These are phyloP conservation scores for Stephania japonica DNA, from an alignment of 164 flowering plant genomes.

Conservation along the genomic window DNA sequence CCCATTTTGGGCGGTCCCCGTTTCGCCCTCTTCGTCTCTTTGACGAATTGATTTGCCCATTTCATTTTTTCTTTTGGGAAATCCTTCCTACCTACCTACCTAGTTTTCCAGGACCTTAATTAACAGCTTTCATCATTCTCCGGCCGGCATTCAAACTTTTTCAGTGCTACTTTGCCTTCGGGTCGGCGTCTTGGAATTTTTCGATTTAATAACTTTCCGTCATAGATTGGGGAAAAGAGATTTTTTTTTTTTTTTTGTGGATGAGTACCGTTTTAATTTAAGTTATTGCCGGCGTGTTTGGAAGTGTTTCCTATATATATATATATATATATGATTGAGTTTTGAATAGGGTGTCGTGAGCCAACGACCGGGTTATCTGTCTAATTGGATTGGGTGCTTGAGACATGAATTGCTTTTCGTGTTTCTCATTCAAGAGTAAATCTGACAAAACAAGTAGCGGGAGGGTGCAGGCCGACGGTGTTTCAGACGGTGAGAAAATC, in stretches of 20 bases:
- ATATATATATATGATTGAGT: not conserved
- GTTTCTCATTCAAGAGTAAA: constrained; percentile 49
- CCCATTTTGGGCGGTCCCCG: not conserved
- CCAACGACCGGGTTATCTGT: not conserved
- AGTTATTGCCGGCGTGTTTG: not conserved
- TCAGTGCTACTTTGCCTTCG: too few species aligned
- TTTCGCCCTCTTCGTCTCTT: not conserved
- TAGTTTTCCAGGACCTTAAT: too few species aligned
- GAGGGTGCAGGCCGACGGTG: not conserved
- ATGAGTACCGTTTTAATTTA: not conserved
- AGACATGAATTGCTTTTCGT: constrained; percentile 57
- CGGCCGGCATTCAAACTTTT: too few species aligned
- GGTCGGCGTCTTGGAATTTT: too few species aligned
- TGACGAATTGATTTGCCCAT: not conserved
- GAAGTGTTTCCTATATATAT: constrained; percentile 1
- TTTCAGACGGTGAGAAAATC: not conserved
- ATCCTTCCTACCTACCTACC: too few species aligned
- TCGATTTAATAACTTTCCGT: too few species aligned
- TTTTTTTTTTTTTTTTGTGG: not conserved
- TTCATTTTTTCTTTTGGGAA: too few species aligned
- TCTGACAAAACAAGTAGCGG: constrained; percentile 8
- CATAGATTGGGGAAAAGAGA: too few species aligned
- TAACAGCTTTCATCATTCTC: too few species aligned
- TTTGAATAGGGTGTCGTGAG: not conserved
- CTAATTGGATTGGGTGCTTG: not conserved